Conservation (phyloP, 1,284 basidiomycete genomes). For the Ceratobasidium sp. region DNA sequence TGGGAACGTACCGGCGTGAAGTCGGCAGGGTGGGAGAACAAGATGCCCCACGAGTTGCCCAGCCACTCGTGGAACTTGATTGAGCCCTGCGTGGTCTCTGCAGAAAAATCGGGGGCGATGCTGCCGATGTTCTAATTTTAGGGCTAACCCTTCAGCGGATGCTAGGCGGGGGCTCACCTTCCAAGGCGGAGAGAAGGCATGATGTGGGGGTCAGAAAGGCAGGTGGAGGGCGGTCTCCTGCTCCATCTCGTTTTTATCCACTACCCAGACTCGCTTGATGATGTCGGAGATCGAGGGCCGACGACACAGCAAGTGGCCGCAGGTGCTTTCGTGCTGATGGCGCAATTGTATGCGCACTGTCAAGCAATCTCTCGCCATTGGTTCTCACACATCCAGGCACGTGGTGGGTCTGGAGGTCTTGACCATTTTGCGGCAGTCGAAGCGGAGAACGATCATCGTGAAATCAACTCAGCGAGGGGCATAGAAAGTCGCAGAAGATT, state of each 20-base stretch:
- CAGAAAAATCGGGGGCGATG: slow-evolving; percentile 84
- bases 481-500: slow-evolving; percentile 1
- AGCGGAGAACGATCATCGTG: not conserved
- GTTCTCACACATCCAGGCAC: slow-evolving; percentile 42
- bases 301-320: not conserved
- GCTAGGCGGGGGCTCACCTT: slow-evolving; percentile 44
- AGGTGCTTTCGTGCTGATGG: slow-evolving; percentile 39
- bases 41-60: slow-evolving; percentile 86
- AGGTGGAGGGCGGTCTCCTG: slow-evolving; percentile 6
- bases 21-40: slow-evolving; percentile 93
- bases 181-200: slow-evolving; percentile 74
- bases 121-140: slow-evolving; percentile 53
- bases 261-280: not conserved
- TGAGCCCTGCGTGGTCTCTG: slow-evolving; percentile 78
- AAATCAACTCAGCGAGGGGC: not conserved
- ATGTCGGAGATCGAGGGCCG: slow-evolving; percentile 28
- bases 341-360: slow-evolving; percentile 27
- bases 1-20: slow-evolving; percentile 51
- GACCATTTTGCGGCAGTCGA: not conserved
- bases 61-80: slow-evolving; percentile 95
- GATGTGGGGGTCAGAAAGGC: slow-evolving; percentile 31
- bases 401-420: slow-evolving; percentile 4
- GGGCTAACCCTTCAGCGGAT: not conserved
- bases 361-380: slow-evolving; percentile 26
- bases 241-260: slow-evolving; percentile 29